These are phyloP conservation scores for Candida ascalaphidarum DNA, from an alignment of 805 yeast genomes.

Conservation along the genomic window DNA sequence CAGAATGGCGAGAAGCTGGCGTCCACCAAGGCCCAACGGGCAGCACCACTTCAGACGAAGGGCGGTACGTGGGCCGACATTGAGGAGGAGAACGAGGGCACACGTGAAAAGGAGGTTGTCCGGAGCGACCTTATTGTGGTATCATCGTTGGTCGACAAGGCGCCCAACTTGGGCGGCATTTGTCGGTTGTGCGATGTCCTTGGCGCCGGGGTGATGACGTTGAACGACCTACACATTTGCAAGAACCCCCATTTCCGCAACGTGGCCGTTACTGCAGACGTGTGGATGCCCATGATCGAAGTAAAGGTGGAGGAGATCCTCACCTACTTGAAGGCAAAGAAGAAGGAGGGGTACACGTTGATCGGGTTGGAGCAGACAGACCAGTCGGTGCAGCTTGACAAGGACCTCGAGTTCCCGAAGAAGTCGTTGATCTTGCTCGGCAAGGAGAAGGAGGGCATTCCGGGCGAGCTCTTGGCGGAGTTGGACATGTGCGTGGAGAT, in stretches of 20 bases:
- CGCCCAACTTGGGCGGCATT: conserved; percentile 91
- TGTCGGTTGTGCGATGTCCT: conserved; percentile 88
- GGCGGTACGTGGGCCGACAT: conserved; percentile 83
- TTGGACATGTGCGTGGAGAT: conserved; percentile 85
- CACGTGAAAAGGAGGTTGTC: conserved; percentile 38
- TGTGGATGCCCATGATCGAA: conserved; percentile 90
- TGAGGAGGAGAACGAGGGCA: conserved; percentile 44
- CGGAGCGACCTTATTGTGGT: conserved; percentile 87
- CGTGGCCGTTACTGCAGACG: conserved; percentile 92
- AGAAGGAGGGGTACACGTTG: conserved; percentile 71
- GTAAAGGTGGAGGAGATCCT: conserved; percentile 52
- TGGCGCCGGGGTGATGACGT: conserved; percentile 77
- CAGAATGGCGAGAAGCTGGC: conserved; percentile 2
- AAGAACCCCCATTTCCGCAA: conserved; percentile 64
- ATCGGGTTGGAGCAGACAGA: conserved; percentile 94
- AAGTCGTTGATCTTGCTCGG: conserved; percentile 78
- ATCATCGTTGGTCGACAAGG: conserved; percentile 83
- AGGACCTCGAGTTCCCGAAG: conserved; percentile 61
- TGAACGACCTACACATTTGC: conserved; percentile 60
- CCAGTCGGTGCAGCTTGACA: conserved; percentile 63
- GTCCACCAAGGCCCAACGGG: conserved; percentile 5
- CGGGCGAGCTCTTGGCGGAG: conserved; percentile 74
- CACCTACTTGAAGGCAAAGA: conserved; percentile 50
- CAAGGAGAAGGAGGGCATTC: conserved; percentile 84
- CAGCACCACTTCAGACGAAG: conserved; percentile 69